These are phyloP conservation scores for Colletotrichum lupini DNA, from an alignment of 2,329 filamentous ascomycete species.

Conservation along the genomic window DNA sequence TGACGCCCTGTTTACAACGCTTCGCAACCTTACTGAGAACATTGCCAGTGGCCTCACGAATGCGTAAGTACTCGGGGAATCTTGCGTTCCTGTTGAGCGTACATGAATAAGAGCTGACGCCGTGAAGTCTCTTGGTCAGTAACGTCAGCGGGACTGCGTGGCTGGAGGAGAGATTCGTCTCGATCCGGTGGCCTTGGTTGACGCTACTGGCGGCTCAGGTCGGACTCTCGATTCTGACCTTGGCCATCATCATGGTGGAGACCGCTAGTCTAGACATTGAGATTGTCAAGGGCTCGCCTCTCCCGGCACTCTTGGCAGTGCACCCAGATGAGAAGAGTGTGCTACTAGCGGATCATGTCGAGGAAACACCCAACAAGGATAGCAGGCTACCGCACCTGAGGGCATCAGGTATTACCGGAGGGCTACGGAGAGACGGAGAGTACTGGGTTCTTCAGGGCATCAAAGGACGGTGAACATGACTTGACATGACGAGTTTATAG, in stretches of 20 bases:
- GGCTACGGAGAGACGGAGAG: background rate
- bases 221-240: slow-evolving; percentile 14
- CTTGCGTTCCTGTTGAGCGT: background rate
- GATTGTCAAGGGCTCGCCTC: slow-evolving; percentile 25
- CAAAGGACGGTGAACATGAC: background rate
- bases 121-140: background rate
- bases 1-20: slow-evolving; percentile 1
- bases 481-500: too few relatives aligned
- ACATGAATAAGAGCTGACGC: background rate
- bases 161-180: slow-evolving; percentile 20
- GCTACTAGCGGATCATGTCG: background rate
- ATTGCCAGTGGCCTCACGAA: slow-evolving; percentile 23
- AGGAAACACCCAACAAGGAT: background rate
- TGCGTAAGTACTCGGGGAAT: background rate
- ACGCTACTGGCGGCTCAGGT: slow-evolving; percentile 19
- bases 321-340: slow-evolving; percentile 1
- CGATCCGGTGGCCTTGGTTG: slow-evolving; percentile 24
- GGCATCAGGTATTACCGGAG: slow-evolving; percentile 8
- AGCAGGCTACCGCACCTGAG: background rate
- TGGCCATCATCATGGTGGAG: slow-evolving; percentile 11
- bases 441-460: slow-evolving; percentile 1
- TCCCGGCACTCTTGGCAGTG: slow-evolving; percentile 17
- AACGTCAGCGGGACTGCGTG: slow-evolving; percentile 17
- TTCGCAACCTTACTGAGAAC: slow-evolving; percentile 21
- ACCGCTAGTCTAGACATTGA: slow-evolving; percentile 15